phyloP scores from a whole-genome alignment of 2,329 filamentous ascomycete genomes.

The Ceratocystis lukuohia region DNA sequence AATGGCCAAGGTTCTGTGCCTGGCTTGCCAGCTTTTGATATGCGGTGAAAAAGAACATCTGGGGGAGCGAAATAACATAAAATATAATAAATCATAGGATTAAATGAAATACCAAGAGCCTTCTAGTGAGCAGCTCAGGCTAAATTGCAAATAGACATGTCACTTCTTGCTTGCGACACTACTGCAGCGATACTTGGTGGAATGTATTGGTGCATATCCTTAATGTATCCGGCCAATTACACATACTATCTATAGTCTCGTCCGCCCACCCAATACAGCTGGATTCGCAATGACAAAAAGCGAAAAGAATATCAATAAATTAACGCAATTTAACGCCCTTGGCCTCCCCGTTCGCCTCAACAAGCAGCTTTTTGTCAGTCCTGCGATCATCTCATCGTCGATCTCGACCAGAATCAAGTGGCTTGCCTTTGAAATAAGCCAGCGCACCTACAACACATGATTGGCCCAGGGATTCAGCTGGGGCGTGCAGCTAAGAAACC shows the following conservation, averaged over 20 bases:
- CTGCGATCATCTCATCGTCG: neutral
- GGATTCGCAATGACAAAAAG: neutral
- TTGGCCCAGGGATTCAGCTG: too few relatives aligned
- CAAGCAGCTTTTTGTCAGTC: neutral
- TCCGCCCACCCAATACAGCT: neutral
- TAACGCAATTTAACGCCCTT: neutral
- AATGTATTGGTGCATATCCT: neutral
- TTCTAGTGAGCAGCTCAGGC: neutral
- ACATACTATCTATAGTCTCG: neutral
- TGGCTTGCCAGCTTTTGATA: constrained; percentile 5
- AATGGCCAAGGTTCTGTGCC: neutral
- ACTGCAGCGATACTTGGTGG: neutral
- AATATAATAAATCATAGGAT: neutral
- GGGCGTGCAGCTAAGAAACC: too few relatives aligned
- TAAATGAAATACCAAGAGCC: neutral
- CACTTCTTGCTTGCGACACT: neutral
- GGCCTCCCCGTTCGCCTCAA: neutral
- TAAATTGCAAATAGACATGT: neutral
- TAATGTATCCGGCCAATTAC: neutral
- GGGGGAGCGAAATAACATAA: neutral
- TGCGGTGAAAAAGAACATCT: neutral
- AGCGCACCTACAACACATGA: too few relatives aligned
- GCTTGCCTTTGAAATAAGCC: neutral
- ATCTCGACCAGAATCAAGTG: neutral
- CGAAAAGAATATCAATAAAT: neutral